Evolutionary conservation across 768 basidiomycete genomes (phyloP).

Genomic region (Suillus subluteus): DNA sequence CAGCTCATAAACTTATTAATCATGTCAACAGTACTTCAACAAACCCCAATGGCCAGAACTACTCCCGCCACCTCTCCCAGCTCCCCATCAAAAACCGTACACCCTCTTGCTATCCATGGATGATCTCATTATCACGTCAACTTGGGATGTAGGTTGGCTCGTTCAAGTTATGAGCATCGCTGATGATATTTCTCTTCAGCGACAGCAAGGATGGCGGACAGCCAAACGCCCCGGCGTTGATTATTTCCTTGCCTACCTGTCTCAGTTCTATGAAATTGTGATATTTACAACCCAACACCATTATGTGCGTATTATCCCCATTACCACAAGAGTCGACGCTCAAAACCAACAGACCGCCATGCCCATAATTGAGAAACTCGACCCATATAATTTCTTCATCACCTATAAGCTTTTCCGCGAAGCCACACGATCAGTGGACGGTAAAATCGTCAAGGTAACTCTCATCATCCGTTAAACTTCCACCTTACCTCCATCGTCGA

Average conservation of each 20-base stretch:
- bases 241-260: constrained; percentile 96
- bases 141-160: constrained; percentile 85
- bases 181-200: constrained; percentile 46
- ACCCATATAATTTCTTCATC: constrained; percentile 90
- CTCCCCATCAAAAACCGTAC: constrained; percentile 86
- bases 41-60: constrained; percentile 94
- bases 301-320: constrained; percentile 64
- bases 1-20: neutral
- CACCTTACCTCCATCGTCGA: no score
- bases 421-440: constrained; percentile 81
- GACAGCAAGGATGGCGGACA: constrained; percentile 94
- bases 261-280: constrained; percentile 98
- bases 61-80: constrained; percentile 82
- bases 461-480: neutral
- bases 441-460: constrained; percentile 81
- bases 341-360: constrained; percentile 68
- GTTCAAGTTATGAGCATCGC: neutral
- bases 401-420: constrained; percentile 93
- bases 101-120: constrained; percentile 92
- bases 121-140: constrained; percentile 87
- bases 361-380: constrained; percentile 90
- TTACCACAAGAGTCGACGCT: constrained; percentile 10
- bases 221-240: constrained; percentile 98
- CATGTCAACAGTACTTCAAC: constrained; percentile 71
- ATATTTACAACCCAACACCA: constrained; percentile 90